These are phyloP conservation scores for Quercus mongolica DNA, from an alignment of 306 rosid species.

Conservation along the genomic window DNA sequence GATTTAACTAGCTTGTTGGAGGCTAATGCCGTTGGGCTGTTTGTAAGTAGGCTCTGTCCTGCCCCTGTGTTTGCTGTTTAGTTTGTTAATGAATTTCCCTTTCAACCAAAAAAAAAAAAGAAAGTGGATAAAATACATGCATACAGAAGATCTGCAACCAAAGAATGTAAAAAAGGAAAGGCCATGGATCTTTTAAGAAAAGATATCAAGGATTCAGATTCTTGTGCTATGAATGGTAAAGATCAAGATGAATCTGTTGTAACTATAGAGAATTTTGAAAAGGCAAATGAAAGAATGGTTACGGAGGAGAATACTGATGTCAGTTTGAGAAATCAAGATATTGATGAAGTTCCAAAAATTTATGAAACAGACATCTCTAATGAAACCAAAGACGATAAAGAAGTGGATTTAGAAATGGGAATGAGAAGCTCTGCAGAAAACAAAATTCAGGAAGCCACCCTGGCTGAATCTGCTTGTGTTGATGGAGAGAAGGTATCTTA, in stretches of 20 bases:
- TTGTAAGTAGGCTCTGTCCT: too few species aligned
- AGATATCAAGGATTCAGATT: conserved; percentile 37
- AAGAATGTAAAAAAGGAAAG: conserved; percentile 63
- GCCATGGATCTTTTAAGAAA: conserved; percentile 33
- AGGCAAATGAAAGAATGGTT: conserved; percentile 39
- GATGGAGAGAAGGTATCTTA: too few species aligned
- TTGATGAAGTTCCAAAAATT: conserved; percentile 40
- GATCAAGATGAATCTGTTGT: conserved; percentile 48
- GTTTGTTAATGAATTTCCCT: too few species aligned
- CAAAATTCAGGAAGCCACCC: conserved; percentile 48
- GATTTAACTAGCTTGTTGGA: too few species aligned
- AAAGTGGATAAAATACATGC: conserved; percentile 60
- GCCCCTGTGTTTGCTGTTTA: too few species aligned
- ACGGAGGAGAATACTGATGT: conserved; percentile 37
- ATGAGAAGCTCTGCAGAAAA: conserved; percentile 34
- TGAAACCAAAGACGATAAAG: conserved; percentile 37
- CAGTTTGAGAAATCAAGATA: conserved; percentile 36
- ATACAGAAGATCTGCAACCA: conserved; percentile 63
- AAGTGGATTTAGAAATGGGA: conserved; percentile 45
- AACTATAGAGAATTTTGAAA: conserved; percentile 44
- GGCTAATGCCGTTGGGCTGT: too few species aligned
- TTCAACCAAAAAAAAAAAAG: too few species aligned
- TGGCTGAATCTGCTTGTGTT: conserved; percentile 21
- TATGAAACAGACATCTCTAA: conserved; percentile 41
- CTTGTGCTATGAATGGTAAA: conserved; percentile 32